These are phyloP conservation scores for Colletotrichum nymphaeae DNA, from an alignment of 2,329 filamentous ascomycete genomes.

Conservation along the genomic window DNA sequence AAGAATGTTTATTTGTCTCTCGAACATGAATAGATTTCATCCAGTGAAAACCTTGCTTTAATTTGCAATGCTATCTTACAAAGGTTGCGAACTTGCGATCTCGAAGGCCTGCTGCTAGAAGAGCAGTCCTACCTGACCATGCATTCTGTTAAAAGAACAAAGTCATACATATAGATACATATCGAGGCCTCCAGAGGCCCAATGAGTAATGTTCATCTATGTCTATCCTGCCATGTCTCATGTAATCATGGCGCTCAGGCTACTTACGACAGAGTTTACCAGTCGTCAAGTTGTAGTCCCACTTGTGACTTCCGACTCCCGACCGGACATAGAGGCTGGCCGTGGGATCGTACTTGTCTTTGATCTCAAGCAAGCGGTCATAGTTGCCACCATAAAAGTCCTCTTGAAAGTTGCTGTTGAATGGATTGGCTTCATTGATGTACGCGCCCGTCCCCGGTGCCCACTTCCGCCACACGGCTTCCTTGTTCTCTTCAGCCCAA, in stretches of 20 bases:
- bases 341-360: constrained; percentile 44
- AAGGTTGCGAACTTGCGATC: too few species aligned
- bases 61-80: too few species aligned
- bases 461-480: constrained; percentile 29
- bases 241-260: neutral
- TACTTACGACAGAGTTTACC: neutral
- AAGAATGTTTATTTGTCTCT: too few species aligned
- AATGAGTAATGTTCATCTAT: too few species aligned
- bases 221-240: too few species aligned
- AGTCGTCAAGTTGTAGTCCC: constrained; percentile 23
- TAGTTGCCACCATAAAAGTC: constrained; percentile 45
- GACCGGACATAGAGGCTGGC: constrained; percentile 34
- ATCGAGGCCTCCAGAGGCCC: too few species aligned
- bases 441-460: constrained; percentile 40
- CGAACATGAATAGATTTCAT: too few species aligned
- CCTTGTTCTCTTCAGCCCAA: constrained; percentile 16
- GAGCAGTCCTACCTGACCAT: too few species aligned
- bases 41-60: too few species aligned
- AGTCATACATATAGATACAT: too few species aligned
- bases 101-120: too few species aligned
- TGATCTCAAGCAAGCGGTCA: constrained; percentile 40
- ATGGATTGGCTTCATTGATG: constrained; percentile 54
- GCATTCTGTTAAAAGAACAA: too few species aligned
- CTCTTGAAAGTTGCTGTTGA: constrained; percentile 41
- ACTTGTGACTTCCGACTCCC: constrained; percentile 34